phyloP scores from a whole-genome alignment of 768 basidiomycete genomes.

The Boletus edulis region DNA sequence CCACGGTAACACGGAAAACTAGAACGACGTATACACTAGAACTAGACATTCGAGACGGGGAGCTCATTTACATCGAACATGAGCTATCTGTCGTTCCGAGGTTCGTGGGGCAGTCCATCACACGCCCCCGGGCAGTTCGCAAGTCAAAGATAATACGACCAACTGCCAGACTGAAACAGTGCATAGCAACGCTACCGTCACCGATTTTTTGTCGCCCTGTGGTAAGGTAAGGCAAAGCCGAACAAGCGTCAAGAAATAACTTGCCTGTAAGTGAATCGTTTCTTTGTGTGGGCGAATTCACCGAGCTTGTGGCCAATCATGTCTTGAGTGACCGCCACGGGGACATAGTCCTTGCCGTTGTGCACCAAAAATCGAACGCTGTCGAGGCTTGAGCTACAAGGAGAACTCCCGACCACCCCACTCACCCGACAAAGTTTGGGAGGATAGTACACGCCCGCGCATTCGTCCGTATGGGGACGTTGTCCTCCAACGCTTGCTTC shows the following conservation, averaged over 20 bases:
- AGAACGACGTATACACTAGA: background rate
- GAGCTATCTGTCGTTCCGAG: background rate
- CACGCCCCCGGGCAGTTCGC: too few species aligned
- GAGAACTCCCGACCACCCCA: background rate
- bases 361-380: slow-evolving; percentile 91
- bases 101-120: background rate
- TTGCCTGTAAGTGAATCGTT: slow-evolving; percentile 82
- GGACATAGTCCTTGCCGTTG: slow-evolving; percentile 88
- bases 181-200: slow-evolving; percentile 2
- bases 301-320: slow-evolving; percentile 99
- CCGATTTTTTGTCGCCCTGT: slow-evolving; percentile 42
- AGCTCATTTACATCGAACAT: background rate
- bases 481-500: slow-evolving; percentile 73
- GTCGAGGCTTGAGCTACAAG: background rate
- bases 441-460: slow-evolving; percentile 90
- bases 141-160: too few species aligned
- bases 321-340: slow-evolving; percentile 87
- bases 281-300: slow-evolving; percentile 90
- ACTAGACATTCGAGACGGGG: background rate
- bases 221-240: background rate
- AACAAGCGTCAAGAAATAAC: background rate
- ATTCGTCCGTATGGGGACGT: slow-evolving; percentile 84
- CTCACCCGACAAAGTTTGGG: slow-evolving; percentile 94
- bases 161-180: background rate
- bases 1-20: slow-evolving; percentile 26